These are phyloP conservation scores for Tagetes erecta DNA, from an alignment of 129 eudicot species.

Conservation along the genomic window DNA sequence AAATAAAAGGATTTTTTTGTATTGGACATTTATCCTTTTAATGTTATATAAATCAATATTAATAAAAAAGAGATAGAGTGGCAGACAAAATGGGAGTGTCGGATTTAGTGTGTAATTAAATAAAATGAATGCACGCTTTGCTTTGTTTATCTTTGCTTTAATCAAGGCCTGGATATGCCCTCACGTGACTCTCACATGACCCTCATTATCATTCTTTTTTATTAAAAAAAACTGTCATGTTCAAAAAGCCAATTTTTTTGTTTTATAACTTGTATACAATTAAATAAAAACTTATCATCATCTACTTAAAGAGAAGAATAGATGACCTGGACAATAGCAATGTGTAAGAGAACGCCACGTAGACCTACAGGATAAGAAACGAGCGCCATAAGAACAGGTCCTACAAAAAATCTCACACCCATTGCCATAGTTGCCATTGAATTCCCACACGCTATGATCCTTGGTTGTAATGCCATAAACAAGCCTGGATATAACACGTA, in stretches of 20 bases:
- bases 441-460: constrained; percentile 94
- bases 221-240: not conserved
- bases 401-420: constrained; percentile 92
- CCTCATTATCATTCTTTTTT: constrained; percentile 28
- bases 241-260: not conserved
- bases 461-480: constrained; percentile 96
- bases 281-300: no score
- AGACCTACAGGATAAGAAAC: constrained; percentile 81
- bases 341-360: constrained; percentile 74
- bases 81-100: constrained; percentile 47
- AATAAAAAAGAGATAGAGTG: constrained; percentile 22
- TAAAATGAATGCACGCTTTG: constrained; percentile 37
- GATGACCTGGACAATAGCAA: constrained; percentile 89
- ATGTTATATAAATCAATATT: constrained; percentile 16
- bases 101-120: constrained; percentile 44
- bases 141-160: constrained; percentile 31
- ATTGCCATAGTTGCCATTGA: constrained; percentile 76
- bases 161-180: constrained; percentile 32
- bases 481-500: constrained; percentile 46
- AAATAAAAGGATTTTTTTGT: not conserved
- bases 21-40: constrained; percentile 33
- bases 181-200: constrained; percentile 49
- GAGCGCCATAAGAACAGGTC: constrained; percentile 96
- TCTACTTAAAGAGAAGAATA: not conserved
- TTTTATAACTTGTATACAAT: no score